Conservation (phyloP, 2,329 filamentous ascomycete genomes). For the Diaporthe amygdali region DNA sequence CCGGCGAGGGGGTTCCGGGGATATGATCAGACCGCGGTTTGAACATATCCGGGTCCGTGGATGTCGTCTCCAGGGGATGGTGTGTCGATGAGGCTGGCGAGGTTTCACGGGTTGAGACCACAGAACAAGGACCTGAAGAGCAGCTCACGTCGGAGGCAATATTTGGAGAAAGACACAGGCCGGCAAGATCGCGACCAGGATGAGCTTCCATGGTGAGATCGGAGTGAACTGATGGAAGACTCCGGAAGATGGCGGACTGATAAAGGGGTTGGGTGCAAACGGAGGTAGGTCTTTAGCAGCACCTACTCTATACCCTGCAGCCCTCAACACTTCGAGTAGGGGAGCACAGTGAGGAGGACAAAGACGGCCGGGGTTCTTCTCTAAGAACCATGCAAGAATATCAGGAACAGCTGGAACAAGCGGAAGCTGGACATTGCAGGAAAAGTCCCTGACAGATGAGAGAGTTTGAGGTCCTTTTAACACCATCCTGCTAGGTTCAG, state of each 20-base stretch:
- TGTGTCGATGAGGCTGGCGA: slow-evolving; percentile 23
- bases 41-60: neutral
- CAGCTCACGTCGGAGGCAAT: slow-evolving; percentile 10
- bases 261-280: slow-evolving; percentile 34
- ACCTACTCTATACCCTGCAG: slow-evolving; percentile 34
- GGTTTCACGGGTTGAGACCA: slow-evolving; percentile 21
- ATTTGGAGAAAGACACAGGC: neutral
- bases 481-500: neutral
- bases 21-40: neutral
- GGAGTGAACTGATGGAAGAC: neutral
- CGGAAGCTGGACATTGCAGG: slow-evolving; percentile 17
- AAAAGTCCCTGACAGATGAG: neutral
- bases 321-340: slow-evolving; percentile 21
- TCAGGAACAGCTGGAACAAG: slow-evolving; percentile 18
- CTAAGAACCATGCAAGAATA: slow-evolving; percentile 19
- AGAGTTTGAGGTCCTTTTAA: slow-evolving; percentile 16
- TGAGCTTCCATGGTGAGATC: slow-evolving; percentile 10
- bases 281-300: slow-evolving; percentile 28
- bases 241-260: slow-evolving; percentile 10
- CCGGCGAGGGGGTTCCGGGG: neutral
- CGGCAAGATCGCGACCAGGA: neutral
- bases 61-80: neutral
- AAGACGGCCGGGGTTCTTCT: slow-evolving; percentile 11
- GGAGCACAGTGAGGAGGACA: slow-evolving; percentile 12
- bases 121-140: slow-evolving; percentile 16